Evolutionary conservation across 768 basidiomycete species (phyloP).

Genomic region (Russula sp.): DNA sequence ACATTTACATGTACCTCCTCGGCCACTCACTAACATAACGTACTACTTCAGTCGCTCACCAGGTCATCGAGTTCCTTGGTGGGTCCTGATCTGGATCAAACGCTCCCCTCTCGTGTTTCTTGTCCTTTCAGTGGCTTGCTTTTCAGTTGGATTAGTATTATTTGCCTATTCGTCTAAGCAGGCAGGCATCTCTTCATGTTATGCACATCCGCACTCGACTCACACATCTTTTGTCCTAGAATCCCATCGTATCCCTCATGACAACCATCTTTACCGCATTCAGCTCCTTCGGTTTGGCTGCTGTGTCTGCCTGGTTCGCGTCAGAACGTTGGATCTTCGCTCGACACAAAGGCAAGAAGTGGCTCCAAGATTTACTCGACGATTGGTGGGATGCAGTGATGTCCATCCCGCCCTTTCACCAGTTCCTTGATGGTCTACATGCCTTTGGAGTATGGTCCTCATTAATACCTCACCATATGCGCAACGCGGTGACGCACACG

Average conservation of each 20-base stretch:
- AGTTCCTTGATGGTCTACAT: constrained; percentile 7
- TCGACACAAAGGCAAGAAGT: constrained; percentile 62
- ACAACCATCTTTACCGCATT: constrained; percentile 75
- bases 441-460: constrained; percentile 8
- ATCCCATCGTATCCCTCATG: constrained; percentile 58
- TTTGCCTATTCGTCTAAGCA: constrained; percentile 74
- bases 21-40: constrained; percentile 11
- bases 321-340: constrained; percentile 65
- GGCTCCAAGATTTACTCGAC: constrained; percentile 58
- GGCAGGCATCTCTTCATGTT: constrained; percentile 39
- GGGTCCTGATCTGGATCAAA: constrained; percentile 86
- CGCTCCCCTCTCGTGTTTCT: constrained; percentile 79
- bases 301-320: constrained; percentile 72
- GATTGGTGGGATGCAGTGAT: constrained; percentile 41
- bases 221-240: constrained; percentile 38
- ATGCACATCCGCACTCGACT: constrained; percentile 3
- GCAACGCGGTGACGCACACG: constrained; percentile 15
- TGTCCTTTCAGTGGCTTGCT: constrained; percentile 79
- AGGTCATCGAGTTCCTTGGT: constrained; percentile 74
- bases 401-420: constrained; percentile 23
- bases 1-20: constrained; percentile 4
- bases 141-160: constrained; percentile 72
- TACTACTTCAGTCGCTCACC: constrained; percentile 57
- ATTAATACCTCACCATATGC: constrained; percentile 13
- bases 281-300: constrained; percentile 66